Base-by-base conservation (phyloP, 2,329 filamentous ascomycete species). In the Cladosporium austrohemisphaericum region DNA sequence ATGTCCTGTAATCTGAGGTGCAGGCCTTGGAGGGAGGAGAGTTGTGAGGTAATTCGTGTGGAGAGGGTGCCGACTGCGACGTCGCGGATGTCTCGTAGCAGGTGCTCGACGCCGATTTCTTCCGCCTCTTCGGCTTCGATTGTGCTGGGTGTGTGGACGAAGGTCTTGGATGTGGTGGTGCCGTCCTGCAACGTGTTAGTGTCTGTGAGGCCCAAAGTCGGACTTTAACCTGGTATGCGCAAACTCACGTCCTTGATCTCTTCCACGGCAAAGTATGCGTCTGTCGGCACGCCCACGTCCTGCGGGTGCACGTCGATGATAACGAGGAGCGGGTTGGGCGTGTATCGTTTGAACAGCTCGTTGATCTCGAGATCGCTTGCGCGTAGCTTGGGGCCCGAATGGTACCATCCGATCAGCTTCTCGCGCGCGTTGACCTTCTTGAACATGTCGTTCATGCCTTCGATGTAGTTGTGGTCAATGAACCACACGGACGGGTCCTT, bases 361-460 rank as follows among this genome's bases (percentile, higher is more conserved):
- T 98, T 98, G 84, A 98, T 95, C 75, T 97, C 88, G 59, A 98
- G 76, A 77, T 98, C 93, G 37, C 93, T 96, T 49, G 91, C 92
- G 67, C 93, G 84, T 65, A 98, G 79, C 78, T 97, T 98, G 31
- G 93, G 93, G 33, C 93, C 93, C 16, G 93, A 95, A 74, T 98
- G 93, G 72, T 98, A 98, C 93, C 93, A 98, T 66, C 93, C 93
- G 79, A 98, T 94, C 69, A 98, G 80, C 83, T 97, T 97, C 76
- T 98, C 93, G 57, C 88, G 80, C 54, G 93, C 93, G 76, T 98
- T 98, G 78, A 98, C 91, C 76, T 97, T 97, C 79, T 98, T 98
- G 81, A 98, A 98, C 93, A 98, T 98, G 72, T 97, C 93, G 75
- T 93, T 95, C 93, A 98, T 98, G 61, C 86, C 88, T 73, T 98